Conservation (phyloP, 495 filamentous ascomycete species). For the Talaromyces proteolyticus region DNA sequence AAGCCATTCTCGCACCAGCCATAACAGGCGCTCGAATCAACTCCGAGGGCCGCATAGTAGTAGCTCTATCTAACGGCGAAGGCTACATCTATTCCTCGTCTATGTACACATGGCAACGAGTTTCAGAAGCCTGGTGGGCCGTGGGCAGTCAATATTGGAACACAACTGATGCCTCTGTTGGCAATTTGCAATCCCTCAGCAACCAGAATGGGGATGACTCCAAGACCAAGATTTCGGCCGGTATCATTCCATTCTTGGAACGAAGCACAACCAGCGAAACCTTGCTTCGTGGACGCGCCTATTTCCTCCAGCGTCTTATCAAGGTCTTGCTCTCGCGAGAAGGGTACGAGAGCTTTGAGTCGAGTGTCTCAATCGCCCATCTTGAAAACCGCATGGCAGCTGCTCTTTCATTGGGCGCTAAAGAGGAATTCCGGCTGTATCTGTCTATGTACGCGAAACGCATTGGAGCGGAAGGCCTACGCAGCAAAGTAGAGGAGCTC, state of each 20-base stretch:
- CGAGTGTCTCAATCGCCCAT: constrained; percentile 86
- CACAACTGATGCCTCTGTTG: constrained; percentile 77
- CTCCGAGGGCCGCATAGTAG: constrained; percentile 72
- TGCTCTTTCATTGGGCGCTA: constrained; percentile 74
- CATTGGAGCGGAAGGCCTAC: constrained; percentile 81
- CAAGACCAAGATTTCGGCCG: constrained; percentile 67
- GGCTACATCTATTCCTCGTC: constrained; percentile 79
- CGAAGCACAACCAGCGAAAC: constrained; percentile 91
- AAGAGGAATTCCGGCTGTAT: constrained; percentile 87
- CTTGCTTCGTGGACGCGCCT: constrained; percentile 84
- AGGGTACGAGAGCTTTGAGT: constrained; percentile 88
- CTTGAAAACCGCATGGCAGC: constrained; percentile 93
- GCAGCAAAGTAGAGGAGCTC: constrained; percentile 86
- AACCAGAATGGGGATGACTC: constrained; percentile 44
- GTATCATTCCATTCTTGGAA: constrained; percentile 88
- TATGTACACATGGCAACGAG: constrained; percentile 89
- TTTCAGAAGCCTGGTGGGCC: constrained; percentile 96
- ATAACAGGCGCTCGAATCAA: constrained; percentile 89
- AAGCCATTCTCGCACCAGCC: constrained; percentile 67
- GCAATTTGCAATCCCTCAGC: constrained; percentile 67
- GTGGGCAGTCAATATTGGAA: constrained; percentile 98
- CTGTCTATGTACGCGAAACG: constrained; percentile 95
- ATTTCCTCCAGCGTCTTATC: constrained; percentile 81
- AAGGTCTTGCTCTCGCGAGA: constrained; percentile 79
- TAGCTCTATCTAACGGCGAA: constrained; percentile 87